These are phyloP conservation scores for Fusarium anthophilum DNA, from an alignment of 2,329 filamentous ascomycete genomes.

Conservation along the genomic window DNA sequence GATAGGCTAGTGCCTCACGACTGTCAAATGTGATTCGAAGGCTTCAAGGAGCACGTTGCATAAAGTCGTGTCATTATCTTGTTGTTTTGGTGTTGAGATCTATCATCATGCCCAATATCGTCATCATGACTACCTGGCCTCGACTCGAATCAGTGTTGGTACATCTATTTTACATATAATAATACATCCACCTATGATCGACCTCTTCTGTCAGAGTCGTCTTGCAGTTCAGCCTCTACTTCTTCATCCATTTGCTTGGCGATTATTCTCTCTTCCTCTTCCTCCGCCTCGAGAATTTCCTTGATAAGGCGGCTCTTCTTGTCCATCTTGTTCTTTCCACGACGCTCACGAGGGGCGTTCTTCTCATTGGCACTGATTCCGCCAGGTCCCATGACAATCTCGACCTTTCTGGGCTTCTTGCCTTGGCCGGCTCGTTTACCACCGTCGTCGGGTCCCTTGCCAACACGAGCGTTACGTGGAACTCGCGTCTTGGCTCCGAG, in stretches of 20 bases:
- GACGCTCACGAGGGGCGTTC: constrained; percentile 47
- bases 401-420: constrained; percentile 54
- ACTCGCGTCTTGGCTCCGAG: constrained; percentile 90
- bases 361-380: constrained; percentile 53
- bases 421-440: constrained; percentile 55
- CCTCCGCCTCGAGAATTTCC: constrained; percentile 51
- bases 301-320: constrained; percentile 52
- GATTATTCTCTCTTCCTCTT: constrained; percentile 44
- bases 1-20: not conserved
- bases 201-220: constrained; percentile 23
- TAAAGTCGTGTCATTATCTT: constrained; percentile 8
- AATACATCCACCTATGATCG: constrained; percentile 18
- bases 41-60: not conserved
- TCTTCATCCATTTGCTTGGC: constrained; percentile 47
- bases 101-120: constrained; percentile 28
- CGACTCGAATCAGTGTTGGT: constrained; percentile 19
- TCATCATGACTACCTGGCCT: constrained; percentile 14
- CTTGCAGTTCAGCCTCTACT: constrained; percentile 42
- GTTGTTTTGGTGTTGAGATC: constrained; percentile 33
- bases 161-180: constrained; percentile 34
- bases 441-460: constrained; percentile 58
- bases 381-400: constrained; percentile 45
- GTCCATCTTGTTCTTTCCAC: constrained; percentile 54
- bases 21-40: not conserved
- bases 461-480: constrained; percentile 67